phyloP scores from a whole-genome alignment of 768 basidiomycete genomes.

The Rhodotorula graminis region DNA sequence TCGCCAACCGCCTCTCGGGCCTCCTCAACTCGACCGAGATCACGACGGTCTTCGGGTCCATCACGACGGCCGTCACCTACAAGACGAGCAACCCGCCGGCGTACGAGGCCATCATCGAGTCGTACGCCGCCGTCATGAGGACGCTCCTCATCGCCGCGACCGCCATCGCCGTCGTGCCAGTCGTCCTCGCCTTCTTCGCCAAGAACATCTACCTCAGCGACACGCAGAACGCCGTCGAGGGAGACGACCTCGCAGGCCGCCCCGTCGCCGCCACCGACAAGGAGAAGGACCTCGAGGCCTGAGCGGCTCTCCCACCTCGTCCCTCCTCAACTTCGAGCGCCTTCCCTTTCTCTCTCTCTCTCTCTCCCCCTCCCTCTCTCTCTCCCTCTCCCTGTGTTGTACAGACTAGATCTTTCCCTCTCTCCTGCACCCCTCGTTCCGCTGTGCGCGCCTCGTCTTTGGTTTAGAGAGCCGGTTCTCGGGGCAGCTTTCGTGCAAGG shows the following conservation, averaged over 20 bases:
- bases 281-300: neutral
- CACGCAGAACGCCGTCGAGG: constrained; percentile 65
- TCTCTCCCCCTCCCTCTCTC: too few relatives aligned
- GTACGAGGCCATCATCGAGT: constrained; percentile 59
- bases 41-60: constrained; percentile 34
- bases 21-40: constrained; percentile 47
- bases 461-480: too few relatives aligned
- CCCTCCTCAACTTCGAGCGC: too few relatives aligned
- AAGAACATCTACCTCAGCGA: constrained; percentile 66
- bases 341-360: too few relatives aligned
- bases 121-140: constrained; percentile 42
- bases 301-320: too few relatives aligned
- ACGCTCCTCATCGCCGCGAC: constrained; percentile 57
- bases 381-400: too few relatives aligned
- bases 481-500: too few relatives aligned
- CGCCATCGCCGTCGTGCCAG: constrained; percentile 56
- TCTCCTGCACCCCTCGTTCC: too few relatives aligned
- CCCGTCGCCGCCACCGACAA: neutral
- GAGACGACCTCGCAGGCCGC: constrained; percentile 38
- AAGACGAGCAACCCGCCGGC: constrained; percentile 50
- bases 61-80: constrained; percentile 52
- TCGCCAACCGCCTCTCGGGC: constrained; percentile 57
- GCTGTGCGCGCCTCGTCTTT: too few relatives aligned
- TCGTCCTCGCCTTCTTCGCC: constrained; percentile 59
- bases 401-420: too few relatives aligned